Conservation (phyloP, 148 eudicot species). For the Amaranthus palmeri region DNA sequence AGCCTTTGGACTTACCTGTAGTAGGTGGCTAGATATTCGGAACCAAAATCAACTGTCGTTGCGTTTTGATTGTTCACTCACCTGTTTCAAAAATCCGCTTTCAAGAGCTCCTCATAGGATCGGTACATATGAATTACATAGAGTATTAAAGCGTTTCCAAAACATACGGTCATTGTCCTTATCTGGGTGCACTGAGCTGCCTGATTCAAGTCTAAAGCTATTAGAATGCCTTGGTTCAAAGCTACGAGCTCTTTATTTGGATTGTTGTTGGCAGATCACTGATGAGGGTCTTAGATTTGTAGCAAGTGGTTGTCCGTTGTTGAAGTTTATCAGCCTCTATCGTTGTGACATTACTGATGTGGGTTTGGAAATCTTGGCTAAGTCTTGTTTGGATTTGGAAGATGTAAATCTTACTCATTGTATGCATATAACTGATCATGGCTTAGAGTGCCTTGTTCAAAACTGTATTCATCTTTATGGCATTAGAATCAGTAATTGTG, state of each 20-base stretch:
- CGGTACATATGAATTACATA: slow-evolving; percentile 34
- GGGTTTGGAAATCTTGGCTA: slow-evolving; percentile 46
- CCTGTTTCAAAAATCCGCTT: slow-evolving; percentile 23
- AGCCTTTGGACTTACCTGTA: slow-evolving; percentile 74
- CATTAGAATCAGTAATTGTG: slow-evolving; percentile 41
- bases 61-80: slow-evolving; percentile 49
- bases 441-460: slow-evolving; percentile 37
- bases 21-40: slow-evolving; percentile 54
- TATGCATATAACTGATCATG: slow-evolving; percentile 40
- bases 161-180: slow-evolving; percentile 44
- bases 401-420: slow-evolving; percentile 53
- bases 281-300: slow-evolving; percentile 45
- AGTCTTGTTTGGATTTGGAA: slow-evolving; percentile 43
- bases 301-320: slow-evolving; percentile 40
- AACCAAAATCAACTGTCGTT: slow-evolving; percentile 48
- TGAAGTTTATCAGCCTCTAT: slow-evolving; percentile 49
- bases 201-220: slow-evolving; percentile 39
- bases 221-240: slow-evolving; percentile 39
- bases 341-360: slow-evolving; percentile 48
- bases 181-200: slow-evolving; percentile 54
- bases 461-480: slow-evolving; percentile 44
- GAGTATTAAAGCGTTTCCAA: slow-evolving; percentile 42
- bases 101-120: slow-evolving; percentile 23
- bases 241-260: slow-evolving; percentile 38
- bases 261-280: slow-evolving; percentile 56